A percentile compares a stretch with the other conserved stretches of the same genome.
Evolutionary conservation across 2,329 filamentous ascomycete genomes (phyloP).

Genomic region (Talaromyces piceae): DNA sequence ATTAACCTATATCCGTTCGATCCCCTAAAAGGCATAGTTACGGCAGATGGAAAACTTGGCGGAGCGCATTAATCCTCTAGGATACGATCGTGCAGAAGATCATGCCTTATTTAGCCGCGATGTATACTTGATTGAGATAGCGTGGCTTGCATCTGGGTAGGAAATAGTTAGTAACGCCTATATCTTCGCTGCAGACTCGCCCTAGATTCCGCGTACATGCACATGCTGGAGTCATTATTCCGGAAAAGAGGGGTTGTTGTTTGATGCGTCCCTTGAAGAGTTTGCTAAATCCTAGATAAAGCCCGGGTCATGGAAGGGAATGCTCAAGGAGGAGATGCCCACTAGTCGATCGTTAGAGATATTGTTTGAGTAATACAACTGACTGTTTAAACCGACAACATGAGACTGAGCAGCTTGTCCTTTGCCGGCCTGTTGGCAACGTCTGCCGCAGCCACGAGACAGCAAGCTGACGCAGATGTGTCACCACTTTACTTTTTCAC

Average conservation of each 20-base stretch:
- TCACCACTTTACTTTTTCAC: not conserved
- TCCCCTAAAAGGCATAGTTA: not conserved
- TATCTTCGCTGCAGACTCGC: not conserved
- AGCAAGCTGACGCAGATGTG: not conserved
- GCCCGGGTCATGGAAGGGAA: not conserved
- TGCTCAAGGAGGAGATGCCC: not conserved
- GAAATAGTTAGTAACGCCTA: no score
- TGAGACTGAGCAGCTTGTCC: not conserved
- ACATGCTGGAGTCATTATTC: not conserved
- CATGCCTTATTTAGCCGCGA: not conserved
- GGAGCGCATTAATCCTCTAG: not conserved
- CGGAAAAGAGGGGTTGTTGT: not conserved
- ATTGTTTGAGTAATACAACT: not conserved
- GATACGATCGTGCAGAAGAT: not conserved
- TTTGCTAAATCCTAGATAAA: no score
- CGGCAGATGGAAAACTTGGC: not conserved
- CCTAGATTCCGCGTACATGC: not conserved
- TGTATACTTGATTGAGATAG: not conserved
- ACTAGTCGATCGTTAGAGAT: not conserved
- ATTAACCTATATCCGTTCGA: slow-evolving; percentile 16
- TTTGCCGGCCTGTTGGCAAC: not conserved
- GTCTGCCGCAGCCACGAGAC: not conserved
- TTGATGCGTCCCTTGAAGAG: no score
- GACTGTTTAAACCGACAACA: not conserved
- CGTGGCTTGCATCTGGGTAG: not conserved